Conservation (phyloP, 2,329 filamentous ascomycete genomes). For the Escovopsis sp. region DNA sequence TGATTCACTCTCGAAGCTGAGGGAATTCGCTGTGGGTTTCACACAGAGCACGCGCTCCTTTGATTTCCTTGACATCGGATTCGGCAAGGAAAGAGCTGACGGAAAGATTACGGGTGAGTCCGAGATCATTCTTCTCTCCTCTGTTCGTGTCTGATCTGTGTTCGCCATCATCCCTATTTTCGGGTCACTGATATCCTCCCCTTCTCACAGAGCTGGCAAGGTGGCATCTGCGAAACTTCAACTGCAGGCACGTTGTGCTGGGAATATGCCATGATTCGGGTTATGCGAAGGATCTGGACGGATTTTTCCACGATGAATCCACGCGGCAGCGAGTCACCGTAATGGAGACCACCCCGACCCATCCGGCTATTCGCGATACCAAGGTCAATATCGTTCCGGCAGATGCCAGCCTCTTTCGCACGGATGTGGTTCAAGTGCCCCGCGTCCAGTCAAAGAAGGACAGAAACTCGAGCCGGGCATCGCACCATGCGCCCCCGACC, state of each 20-base stretch:
- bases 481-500: slow-evolving; percentile 27
- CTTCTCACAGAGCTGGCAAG: slow-evolving; percentile 28
- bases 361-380: slow-evolving; percentile 33
- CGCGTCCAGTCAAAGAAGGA: neutral
- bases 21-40: slow-evolving; percentile 45
- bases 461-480: slow-evolving; percentile 22
- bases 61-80: slow-evolving; percentile 49
- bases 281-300: slow-evolving; percentile 45
- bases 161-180: no score
- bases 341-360: slow-evolving; percentile 37
- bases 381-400: slow-evolving; percentile 32
- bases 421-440: slow-evolving; percentile 29
- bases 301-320: slow-evolving; percentile 32
- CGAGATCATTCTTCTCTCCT: neutral
- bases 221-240: slow-evolving; percentile 45
- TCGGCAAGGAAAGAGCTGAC: slow-evolving; percentile 42
- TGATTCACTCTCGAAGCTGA: slow-evolving; percentile 29
- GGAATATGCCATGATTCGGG: slow-evolving; percentile 47
- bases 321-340: slow-evolving; percentile 33
- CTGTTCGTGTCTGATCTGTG: no score
- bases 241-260: slow-evolving; percentile 47
- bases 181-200: no score
- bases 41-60: slow-evolving; percentile 43
- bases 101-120: slow-evolving; percentile 44
- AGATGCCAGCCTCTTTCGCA: slow-evolving; percentile 35